Base-by-base conservation (phyloP, 2,329 filamentous ascomycete genomes). In the Pseudogymnoascus verrucosus region DNA sequence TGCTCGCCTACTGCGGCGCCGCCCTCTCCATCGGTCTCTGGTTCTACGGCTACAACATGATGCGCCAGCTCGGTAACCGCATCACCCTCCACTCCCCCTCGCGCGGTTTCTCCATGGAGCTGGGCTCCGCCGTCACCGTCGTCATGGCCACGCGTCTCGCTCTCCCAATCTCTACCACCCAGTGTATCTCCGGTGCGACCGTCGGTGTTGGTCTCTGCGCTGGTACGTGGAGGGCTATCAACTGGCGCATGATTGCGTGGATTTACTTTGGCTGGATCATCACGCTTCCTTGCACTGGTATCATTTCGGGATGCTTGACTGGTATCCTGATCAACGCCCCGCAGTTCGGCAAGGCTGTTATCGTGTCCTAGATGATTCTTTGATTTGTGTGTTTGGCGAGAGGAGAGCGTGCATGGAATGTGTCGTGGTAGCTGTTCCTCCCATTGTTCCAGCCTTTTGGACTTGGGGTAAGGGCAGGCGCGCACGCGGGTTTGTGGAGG, bases 301-400 rank as follows among this genome's bases (percentile, higher is more conserved):
- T 84, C 31, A 78, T 88, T 42, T 82, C 81, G 4, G 86, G 85
- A 7, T 78, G 80, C 61, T 73, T 87, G 54, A 87, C 86, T 83
- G 85, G 80, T 1, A 80, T 88, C 63, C 78, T 87, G 64, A 79
- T 87, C 66, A 84, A 87, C 67, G 81, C 85, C 57, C 86, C 86
- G 54, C 79, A 77, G 64, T 82, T 77, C 77, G 62, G 47, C 2
- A 63, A 59, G 39, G 61, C 31, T 44, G 26, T 44, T 44, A 11
- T 54, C 5, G 14, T 54, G 14, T 31, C 5, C 21, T 54, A 54
- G 14, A 16, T 14, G 6, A 31, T 21, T 28, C 14, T 26, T 10
- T 31, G 3, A 11, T 54, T 16, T 21, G 23, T 21, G 11, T 23
- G 19, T 23, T 47, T 47, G 19, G 19, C 42, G 19, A 5, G 42